A percentile compares a stretch with the other conserved stretches of the same genome.
phyloP scores from a whole-genome alignment of 139 green algal species.

The Chlamydomonas sp. region DNA sequence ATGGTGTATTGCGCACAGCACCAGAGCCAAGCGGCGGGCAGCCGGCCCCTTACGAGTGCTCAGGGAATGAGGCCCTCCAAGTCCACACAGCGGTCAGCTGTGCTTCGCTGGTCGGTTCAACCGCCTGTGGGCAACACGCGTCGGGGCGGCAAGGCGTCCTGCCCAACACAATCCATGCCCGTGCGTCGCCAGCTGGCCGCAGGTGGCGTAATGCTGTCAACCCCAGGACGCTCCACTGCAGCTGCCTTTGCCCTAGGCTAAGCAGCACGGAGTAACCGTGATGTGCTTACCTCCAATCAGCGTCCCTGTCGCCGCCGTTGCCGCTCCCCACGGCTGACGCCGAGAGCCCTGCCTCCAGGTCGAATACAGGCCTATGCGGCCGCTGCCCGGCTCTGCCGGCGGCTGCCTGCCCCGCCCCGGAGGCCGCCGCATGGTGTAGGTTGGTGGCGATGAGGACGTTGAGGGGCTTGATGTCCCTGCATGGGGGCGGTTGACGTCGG shows the following conservation, averaged over 20 bases:
- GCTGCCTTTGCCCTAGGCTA: too few species aligned
- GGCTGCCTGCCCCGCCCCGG: neutral
- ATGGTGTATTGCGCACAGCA: neutral
- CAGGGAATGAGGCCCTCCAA: too few species aligned
- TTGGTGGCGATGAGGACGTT: constrained; percentile 79
- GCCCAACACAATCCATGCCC: neutral
- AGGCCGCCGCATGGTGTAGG: neutral
- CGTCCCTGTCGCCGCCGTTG: neutral
- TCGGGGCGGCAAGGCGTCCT: neutral
- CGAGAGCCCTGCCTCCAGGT: neutral
- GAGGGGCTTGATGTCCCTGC: constrained; percentile 90
- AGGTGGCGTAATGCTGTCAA: neutral
- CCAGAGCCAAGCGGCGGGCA: too few species aligned
- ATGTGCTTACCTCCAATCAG: neutral
- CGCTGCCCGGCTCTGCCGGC: neutral
- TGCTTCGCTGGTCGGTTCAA: too few species aligned
- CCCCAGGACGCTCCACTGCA: too few species aligned
- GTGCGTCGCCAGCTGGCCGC: too few species aligned
- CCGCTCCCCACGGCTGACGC: neutral
- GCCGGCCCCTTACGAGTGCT: too few species aligned
- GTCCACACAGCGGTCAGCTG: too few species aligned
- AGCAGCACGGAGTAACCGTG: too few species aligned
- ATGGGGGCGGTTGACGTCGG: too few species aligned
- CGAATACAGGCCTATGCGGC: too few species aligned
- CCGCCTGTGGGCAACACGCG: too few species aligned